Evolutionary conservation across 768 basidiomycete species (phyloP), one percentile per base, ranked within the genome.

Genomic region (Tylopilus balloui): DNA sequence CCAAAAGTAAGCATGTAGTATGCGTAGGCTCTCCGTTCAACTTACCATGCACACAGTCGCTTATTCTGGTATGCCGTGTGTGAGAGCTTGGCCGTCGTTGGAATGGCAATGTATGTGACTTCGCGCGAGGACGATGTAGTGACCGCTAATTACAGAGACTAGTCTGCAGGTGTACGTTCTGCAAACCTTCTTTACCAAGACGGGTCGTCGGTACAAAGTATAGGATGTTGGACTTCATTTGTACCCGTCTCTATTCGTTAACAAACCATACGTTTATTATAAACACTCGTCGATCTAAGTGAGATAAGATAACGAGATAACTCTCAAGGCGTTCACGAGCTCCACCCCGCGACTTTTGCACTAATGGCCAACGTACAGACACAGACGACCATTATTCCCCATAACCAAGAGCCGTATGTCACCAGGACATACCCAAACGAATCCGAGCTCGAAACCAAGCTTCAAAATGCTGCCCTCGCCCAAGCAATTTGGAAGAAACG

Each of bases 131-230:
- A 49, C 41, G n/a, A 15, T 21, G 47, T 34, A 37, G 11, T 34
- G 21, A 40, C 55, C n/a, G 29, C 56, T 61, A 35, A 48, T 25
- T 25, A 44, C 44, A 6, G 21, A 6, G 21, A 47, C 15, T 61
- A 94, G 92, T 5, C 68, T 88, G 50, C 93, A 97, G 71, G 88
- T 95, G 12, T 95, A 92, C 65, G 74, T 94, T 38, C 78, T 97
- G 20, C 92, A 94, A 69, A 94, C 91, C 17, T 97, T 95, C 83
- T 97, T 97, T 72, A 92, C 89, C n/a, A 82, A 86, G 67, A 92
- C 92, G 8, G 91, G 90, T 29, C 80, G 90, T 67, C 77, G 83
- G 62, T 92, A 92, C 75, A 91, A 90, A 73, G 89, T 91, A 62
- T 92, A 82, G 39, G 67, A 56, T 29, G 25, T 34, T 32, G 17